Evolutionary conservation across 2,329 filamentous ascomycete species (phyloP).

Genomic region (Colletotrichum navitas): DNA sequence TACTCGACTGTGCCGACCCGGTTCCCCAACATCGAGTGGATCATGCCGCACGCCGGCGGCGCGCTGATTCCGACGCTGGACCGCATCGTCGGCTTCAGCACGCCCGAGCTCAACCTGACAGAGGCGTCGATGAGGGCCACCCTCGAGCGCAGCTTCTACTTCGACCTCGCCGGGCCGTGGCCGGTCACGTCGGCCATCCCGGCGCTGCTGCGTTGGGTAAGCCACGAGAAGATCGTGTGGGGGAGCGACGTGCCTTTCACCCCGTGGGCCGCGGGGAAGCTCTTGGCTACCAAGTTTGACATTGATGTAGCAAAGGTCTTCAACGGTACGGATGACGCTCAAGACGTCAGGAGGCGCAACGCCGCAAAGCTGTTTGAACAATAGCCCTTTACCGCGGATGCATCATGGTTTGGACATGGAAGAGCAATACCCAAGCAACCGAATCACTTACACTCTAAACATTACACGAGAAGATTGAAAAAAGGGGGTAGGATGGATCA

Average conservation of each 20-base stretch:
- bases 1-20: conserved; percentile 42
- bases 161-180: conserved; percentile 47
- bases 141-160: conserved; percentile 44
- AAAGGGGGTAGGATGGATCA: too few species aligned
- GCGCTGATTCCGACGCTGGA: conserved; percentile 46
- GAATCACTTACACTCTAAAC: too few species aligned
- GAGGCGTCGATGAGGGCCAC: conserved; percentile 49
- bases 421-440: too few species aligned
- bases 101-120: conserved; percentile 39
- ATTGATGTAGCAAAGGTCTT: neutral
- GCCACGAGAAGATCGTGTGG: conserved; percentile 43
- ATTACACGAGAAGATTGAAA: too few species aligned
- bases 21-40: conserved; percentile 46
- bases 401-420: neutral
- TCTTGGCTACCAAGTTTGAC: conserved; percentile 8
- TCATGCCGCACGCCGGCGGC: conserved; percentile 47
- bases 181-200: conserved; percentile 43
- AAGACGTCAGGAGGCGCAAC: conserved; percentile 15
- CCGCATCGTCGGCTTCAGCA: conserved; percentile 24
- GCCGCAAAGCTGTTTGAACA: neutral
- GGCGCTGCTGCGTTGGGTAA: conserved; percentile 45
- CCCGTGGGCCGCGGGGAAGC: conserved; percentile 23
- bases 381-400: neutral
- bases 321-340: neutral
- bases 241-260: conserved; percentile 46